Base-by-base conservation (phyloP, 2,329 filamentous ascomycete species). In the Penicillium hesseltinei region DNA sequence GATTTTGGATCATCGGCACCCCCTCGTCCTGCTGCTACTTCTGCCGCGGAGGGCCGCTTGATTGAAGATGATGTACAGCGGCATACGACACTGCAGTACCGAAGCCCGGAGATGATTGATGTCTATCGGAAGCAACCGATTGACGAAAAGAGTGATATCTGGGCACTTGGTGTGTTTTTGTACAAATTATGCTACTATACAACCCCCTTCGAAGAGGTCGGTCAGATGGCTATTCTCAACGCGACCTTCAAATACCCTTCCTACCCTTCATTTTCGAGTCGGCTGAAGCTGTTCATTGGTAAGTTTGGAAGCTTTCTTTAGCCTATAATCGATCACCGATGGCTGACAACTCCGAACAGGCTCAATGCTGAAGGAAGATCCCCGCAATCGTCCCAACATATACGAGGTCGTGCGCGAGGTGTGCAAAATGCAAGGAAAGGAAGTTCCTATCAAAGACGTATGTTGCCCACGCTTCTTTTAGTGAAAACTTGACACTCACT, bases 121-220 rank as follows among this genome's bases (percentile, higher is more conserved):
- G 94, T 99, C 25, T 99, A 97, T 77, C 84, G 92, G 62, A 96
- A 95, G 75, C 91, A 92, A 67, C 92, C 94, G 0, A 96, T 99
- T 71, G 91, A 99, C 71, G 94, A 99, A 78, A 99, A 99, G 79
- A 95, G 92, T 48, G 94, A 99, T 74, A 97, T 99, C 31, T 99
- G 92, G 94, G 94, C 94, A 1, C 78, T 99, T 60, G 94, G 94
- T 5, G 94, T 99, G 42, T 79, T 99, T 57, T 78, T 99, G 54
- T 99, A 99, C 81, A 99, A 99, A 80, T 82, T 99, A 60, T 99
- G 94, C 80, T 99, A 97, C 77, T 99, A 99, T 76, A 99, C 94
- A 1, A 99, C 94, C 6, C 94, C 94, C 0, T 99, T 99, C 69
- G 94, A 99, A 77, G 93, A 97, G 62, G 92, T 96, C 71, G 94